A percentile compares a stretch with the other conserved stretches of the same genome.
phyloP scores from a whole-genome alignment of 1,284 basidiomycete genomes.

The Phlebopus sp. region DNA sequence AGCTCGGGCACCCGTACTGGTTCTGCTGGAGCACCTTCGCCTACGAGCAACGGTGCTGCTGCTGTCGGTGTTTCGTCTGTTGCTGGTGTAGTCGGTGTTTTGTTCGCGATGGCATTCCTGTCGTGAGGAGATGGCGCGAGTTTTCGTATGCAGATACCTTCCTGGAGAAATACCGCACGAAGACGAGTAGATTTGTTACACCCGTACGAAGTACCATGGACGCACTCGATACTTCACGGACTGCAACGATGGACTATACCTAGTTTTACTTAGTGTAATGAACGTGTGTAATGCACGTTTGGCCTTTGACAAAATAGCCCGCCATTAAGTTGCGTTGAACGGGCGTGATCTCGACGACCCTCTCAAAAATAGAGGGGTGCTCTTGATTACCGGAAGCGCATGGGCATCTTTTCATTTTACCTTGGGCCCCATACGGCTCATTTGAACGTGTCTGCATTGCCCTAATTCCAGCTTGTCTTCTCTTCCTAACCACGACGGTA shows the following conservation, averaged over 20 bases:
- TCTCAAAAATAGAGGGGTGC: too few species aligned
- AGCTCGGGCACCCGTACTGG: conserved; percentile 19
- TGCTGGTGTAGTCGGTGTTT: conserved; percentile 38
- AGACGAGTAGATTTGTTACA: neutral
- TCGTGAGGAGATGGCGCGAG: conserved; percentile 26
- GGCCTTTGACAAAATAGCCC: too few species aligned
- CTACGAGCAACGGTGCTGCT: conserved; percentile 35
- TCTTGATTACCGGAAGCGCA: neutral
- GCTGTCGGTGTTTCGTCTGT: conserved; percentile 37
- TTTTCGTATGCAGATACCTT: neutral
- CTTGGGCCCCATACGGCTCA: neutral
- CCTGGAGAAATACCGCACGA: neutral
- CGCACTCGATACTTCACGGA: neutral
- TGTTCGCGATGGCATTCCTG: conserved; percentile 46
- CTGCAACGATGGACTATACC: neutral
- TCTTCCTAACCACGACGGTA: neutral
- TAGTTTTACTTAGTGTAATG: neutral
- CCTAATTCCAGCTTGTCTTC: neutral
- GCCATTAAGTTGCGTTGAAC: too few species aligned
- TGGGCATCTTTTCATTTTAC: conserved; percentile 1
- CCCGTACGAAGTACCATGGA: neutral
- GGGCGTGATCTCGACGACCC: too few species aligned
- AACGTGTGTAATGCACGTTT: neutral
- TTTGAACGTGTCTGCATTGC: neutral
- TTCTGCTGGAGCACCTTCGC: conserved; percentile 20